Percentiles rank a stretch among this genome's conserved stretches.
Evolutionary conservation across 352 stramenopile genomes (phyloP).

Genomic region (Plasmopara muralis): DNA sequence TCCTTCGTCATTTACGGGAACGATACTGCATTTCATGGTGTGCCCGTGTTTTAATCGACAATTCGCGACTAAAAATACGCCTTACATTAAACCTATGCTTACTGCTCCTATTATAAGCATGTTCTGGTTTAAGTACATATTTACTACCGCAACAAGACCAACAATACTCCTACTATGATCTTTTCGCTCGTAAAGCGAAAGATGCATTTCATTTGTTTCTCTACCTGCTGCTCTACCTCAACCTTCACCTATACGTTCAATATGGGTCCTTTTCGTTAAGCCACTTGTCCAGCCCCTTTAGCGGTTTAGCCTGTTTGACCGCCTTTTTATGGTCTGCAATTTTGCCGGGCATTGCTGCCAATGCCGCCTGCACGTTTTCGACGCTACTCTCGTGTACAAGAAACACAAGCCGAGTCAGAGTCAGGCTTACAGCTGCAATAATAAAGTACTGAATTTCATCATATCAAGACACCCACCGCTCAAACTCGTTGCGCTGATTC

Average conservation of each 20-base stretch:
- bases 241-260: slow-evolving; percentile 35
- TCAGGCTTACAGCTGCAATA: neutral
- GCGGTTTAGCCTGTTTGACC: slow-evolving; percentile 69
- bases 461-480: slow-evolving; percentile 36
- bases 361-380: slow-evolving; percentile 80
- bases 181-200: neutral
- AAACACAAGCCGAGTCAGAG: neutral
- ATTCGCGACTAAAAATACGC: neutral
- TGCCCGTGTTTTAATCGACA: neutral
- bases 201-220: neutral
- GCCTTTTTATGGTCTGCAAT: slow-evolving; percentile 85
- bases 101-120: neutral
- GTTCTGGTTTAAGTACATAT: neutral
- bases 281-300: slow-evolving; percentile 86
- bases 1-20: slow-evolving; percentile 6
- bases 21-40: slow-evolving; percentile 12
- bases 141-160: neutral
- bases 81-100: neutral
- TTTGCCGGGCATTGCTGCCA: slow-evolving; percentile 79
- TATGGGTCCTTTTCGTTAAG: slow-evolving; percentile 79
- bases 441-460: neutral
- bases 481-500: slow-evolving; percentile 78
- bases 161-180: too few species aligned
- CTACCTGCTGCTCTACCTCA: neutral
- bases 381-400: slow-evolving; percentile 30